Conservation (phyloP, 2,329 filamentous ascomycete genomes). For the Venturia effusa region DNA sequence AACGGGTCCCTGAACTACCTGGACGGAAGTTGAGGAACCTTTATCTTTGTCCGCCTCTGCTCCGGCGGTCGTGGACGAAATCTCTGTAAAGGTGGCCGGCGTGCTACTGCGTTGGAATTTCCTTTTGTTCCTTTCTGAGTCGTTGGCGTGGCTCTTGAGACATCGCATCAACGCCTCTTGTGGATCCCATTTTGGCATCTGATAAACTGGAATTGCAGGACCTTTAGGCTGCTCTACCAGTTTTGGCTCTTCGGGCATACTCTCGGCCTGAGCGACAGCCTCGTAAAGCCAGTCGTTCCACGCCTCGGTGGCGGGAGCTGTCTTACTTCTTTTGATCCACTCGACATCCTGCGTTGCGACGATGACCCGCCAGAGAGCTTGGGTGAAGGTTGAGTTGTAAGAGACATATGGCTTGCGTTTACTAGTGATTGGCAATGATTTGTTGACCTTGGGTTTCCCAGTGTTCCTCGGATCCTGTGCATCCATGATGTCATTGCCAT, state of each 20-base stretch:
- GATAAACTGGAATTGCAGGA: not conserved
- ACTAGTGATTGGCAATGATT: not conserved
- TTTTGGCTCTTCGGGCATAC: not conserved
- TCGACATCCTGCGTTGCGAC: conserved; percentile 31
- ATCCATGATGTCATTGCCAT: not conserved
- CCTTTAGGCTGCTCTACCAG: not conserved
- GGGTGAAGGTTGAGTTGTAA: conserved; percentile 30
- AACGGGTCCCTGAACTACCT: not conserved
- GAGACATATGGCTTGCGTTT: conserved; percentile 4
- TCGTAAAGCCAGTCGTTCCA: conserved; percentile 32
- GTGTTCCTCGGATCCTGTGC: not conserved
- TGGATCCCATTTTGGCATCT: conserved; percentile 11
- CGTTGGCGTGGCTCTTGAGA: not conserved
- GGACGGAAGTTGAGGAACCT: not conserved
- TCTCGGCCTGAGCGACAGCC: conserved; percentile 16
- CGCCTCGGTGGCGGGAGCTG: conserved; percentile 30
- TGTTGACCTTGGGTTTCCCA: conserved; percentile 1
- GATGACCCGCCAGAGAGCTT: conserved; percentile 39
- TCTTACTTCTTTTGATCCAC: conserved; percentile 32
- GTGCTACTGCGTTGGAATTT: not conserved
- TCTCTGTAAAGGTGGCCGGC: not conserved
- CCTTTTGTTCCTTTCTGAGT: not conserved
- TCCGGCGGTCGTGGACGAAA: not conserved
- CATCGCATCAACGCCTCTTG: not conserved
- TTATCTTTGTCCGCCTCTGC: not conserved